Evolutionary conservation across 116 monocot species (phyloP), one percentile per base, ranked within the genome.

Genomic region (Dioscorea cayenensis): DNA sequence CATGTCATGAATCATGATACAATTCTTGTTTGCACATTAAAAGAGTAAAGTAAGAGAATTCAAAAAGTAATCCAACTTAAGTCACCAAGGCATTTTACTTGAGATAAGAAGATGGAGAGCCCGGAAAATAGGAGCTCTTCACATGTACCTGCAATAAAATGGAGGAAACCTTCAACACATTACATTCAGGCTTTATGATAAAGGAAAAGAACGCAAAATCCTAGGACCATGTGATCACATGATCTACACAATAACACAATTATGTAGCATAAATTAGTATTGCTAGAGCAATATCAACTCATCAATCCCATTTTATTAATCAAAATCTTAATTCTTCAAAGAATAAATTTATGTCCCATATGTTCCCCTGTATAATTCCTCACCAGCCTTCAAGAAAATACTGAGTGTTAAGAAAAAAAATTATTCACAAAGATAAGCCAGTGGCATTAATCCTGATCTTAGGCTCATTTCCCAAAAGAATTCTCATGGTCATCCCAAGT

Each of bases 51-150:
- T 43, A 12, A 43, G 43, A 43, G 43, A 55, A 55, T 55, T 55
- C 16, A 5, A 14, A n/a, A 55, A 55, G n/a, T n/a, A 16, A 55
- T 16, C 13, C 13, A 55, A 16, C 55, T 55, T 55, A 55, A n/a
- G 55, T 0, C n/a, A n/a, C 18, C 16, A 58, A 50, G 84, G 63
- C 5, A 70, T 65, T 86, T 86, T 84, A 94, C 93, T 81, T 94
- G 73, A 94, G 90, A 65, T 87, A 87, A 21, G 87, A 72, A 60
- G 93, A 75, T 81, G 93, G 90, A 69, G 93, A 87, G 59, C 90
- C 85, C 66, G 90, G 82, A 63, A 94, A 94, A 69, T 78, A 77
- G 59, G 87, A 77, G 73, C 93, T 94, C 74, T 87, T 94, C 75
- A 90, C 90, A 77, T 94, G 90, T 13, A 79, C 86, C 93, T 93